A percentile compares a stretch with the other conserved stretches of the same genome.
Evolutionary conservation across 306 rosid genomes (phyloP).

Genomic region (Cyclanthera cordifolia): DNA sequence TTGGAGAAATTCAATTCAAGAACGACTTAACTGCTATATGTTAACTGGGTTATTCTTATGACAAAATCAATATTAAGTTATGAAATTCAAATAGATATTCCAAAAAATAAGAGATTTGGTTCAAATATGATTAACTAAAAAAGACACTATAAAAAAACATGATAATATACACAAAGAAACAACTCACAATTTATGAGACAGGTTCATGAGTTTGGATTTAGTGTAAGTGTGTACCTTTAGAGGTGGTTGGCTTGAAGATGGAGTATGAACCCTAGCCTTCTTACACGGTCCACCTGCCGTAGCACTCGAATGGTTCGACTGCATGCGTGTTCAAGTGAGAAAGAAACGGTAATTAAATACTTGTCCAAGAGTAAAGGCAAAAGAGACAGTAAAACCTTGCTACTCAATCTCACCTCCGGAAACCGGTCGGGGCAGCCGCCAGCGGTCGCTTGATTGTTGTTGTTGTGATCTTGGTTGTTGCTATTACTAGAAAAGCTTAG

Average conservation of each 20-base stretch:
- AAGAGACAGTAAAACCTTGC: not conserved
- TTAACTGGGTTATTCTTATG: no score
- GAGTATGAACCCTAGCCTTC: conserved; percentile 85
- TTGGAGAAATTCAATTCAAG: no score
- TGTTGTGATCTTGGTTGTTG: not conserved
- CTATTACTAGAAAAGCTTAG: not conserved
- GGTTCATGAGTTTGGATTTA: no score
- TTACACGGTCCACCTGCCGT: conserved; percentile 54
- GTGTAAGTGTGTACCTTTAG: conserved; percentile 48
- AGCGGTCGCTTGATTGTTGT: not conserved
- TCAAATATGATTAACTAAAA: no score
- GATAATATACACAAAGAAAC: no score
- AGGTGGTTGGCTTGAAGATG: conserved; percentile 51
- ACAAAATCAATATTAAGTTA: no score
- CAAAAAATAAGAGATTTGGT: no score
- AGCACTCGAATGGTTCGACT: conserved; percentile 50
- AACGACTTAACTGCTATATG: no score
- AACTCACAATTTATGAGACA: no score
- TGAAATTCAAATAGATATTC: no score
- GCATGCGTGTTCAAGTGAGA: conserved; percentile 20
- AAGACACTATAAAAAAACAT: no score
- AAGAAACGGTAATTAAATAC: not conserved
- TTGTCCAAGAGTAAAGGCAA: not conserved
- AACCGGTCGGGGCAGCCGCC: not conserved
- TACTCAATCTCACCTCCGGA: not conserved